A percentile compares a stretch with the other conserved stretches of the same genome.
Evolutionary conservation across 2,329 filamentous ascomycete species (phyloP).

Genomic region (Cordyceps fumosorosea): DNA sequence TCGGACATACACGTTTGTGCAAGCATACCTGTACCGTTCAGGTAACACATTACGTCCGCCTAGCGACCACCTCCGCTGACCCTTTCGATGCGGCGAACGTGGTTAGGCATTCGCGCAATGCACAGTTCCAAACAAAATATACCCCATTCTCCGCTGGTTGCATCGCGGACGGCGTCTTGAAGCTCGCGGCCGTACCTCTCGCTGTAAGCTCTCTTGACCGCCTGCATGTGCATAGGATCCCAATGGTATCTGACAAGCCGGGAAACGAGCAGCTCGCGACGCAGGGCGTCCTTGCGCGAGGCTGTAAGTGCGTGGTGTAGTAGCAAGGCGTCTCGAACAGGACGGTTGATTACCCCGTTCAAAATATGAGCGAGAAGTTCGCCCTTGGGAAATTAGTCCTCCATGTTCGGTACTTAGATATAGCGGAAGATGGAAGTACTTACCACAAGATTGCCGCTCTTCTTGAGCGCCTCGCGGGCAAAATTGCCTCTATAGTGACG

Average conservation of each 20-base stretch:
- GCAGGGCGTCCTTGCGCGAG: slow-evolving; percentile 61
- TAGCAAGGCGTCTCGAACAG: slow-evolving; percentile 85
- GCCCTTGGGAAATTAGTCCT: slow-evolving; percentile 49
- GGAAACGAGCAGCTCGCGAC: slow-evolving; percentile 81
- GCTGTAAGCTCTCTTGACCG: slow-evolving; percentile 72
- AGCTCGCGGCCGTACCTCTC: slow-evolving; percentile 70
- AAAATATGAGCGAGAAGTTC: slow-evolving; percentile 92
- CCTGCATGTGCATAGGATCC: slow-evolving; percentile 75
- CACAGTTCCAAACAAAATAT: slow-evolving; percentile 68
- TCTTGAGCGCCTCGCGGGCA: slow-evolving; percentile 76
- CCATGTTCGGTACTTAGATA: slow-evolving; percentile 1
- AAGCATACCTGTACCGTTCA: not conserved
- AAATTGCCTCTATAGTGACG: slow-evolving; percentile 71
- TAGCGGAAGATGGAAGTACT: slow-evolving; percentile 34
- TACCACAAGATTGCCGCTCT: slow-evolving; percentile 89
- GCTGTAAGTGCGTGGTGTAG: slow-evolving; percentile 83
- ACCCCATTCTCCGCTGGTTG: slow-evolving; percentile 70
- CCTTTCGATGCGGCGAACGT: slow-evolving; percentile 47
- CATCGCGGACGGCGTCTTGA: slow-evolving; percentile 70
- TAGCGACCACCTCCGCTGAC: slow-evolving; percentile 1
- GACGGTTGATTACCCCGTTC: slow-evolving; percentile 93
- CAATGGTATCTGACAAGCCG: slow-evolving; percentile 86
- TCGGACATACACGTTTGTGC: not conserved
- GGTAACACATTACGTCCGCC: not conserved
- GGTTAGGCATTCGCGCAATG: slow-evolving; percentile 53